Evolutionary conservation across 352 stramenopile genomes (phyloP), one percentile per base, ranked within the genome.

Genomic region (Halophytophthora polymorphica): DNA sequence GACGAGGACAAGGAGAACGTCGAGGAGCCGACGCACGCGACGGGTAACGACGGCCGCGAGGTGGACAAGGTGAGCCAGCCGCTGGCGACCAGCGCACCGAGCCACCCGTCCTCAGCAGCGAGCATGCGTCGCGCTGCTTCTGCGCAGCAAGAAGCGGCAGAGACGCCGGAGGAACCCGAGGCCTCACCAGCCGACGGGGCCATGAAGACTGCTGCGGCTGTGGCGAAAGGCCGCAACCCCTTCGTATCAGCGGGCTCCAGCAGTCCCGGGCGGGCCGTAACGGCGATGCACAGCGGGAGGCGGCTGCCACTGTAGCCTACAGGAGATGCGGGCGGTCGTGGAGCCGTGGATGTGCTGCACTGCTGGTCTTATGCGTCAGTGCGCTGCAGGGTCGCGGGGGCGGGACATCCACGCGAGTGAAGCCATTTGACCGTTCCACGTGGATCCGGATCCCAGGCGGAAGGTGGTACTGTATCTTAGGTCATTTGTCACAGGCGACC

Each of bases 1-100:
- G 52, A 73, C 43, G 68, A 64, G 13, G 66, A 79, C 48, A 77
- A 77, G 34, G 71, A 79, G 58, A 83, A 71, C 23, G 61, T 25
- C 19, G 33, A n/a, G 4, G 17, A 22, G 15, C 35, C 48, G 44
- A 55, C 50, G 21, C 61, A 69, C n/a, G 29, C 51, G 46, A 33
- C 59, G 37, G 31, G 34, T 34, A 44, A 50, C 50, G 41, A 29
- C 12, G 36, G 5, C 12, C 22, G 5, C 42, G 3, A 33, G 3
- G 28, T 7, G 29, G 28, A 44, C 39, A 48, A 5, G 37, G 13
- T 44, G 33, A 41, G 22, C 19, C 33, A 53, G 45, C 22, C 22
- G 45, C 33, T 33, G 34, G 36, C 19, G 10, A 23, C 19, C 44
- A 37, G 17, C 17, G 5, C 7, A n/a, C 12, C 8, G 5, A 29